A percentile compares a stretch with the other conserved stretches of the same genome.
Evolutionary conservation across 129 eudicot genomes (phyloP).

Genomic region (Artemisia argyi): DNA sequence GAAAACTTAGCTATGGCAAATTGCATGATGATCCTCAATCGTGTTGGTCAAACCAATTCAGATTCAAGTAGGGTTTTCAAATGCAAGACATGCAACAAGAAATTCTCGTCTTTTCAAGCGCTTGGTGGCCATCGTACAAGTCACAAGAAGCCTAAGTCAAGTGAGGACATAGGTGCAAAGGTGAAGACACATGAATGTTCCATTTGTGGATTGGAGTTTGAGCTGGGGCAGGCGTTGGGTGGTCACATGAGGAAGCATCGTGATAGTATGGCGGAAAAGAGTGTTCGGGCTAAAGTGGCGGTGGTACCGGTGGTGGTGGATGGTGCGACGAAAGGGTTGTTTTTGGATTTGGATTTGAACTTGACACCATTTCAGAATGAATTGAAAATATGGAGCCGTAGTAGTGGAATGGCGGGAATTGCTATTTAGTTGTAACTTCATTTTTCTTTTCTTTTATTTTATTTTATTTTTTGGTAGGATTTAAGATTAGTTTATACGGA

Average conservation of each 20-base stretch:
- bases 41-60: background rate
- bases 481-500: background rate
- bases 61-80: constrained; percentile 27
- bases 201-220: constrained; percentile 55
- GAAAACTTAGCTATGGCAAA: constrained; percentile 58
- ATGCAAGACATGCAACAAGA: constrained; percentile 51
- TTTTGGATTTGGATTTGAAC: constrained; percentile 42
- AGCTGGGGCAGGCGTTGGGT: constrained; percentile 61
- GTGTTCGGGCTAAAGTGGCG: background rate
- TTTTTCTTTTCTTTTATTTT: background rate
- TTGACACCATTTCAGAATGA: constrained; percentile 46
- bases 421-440: constrained; percentile 13
- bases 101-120: constrained; percentile 55
- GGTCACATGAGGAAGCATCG: constrained; percentile 77
- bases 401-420: constrained; percentile 26
- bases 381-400: constrained; percentile 27
- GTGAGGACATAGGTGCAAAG: constrained; percentile 18
- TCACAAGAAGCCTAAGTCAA: constrained; percentile 42
- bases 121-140: constrained; percentile 76
- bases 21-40: constrained; percentile 45
- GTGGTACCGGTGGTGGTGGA: constrained; percentile 24
- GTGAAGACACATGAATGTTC: constrained; percentile 54
- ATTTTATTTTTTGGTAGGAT: constrained; percentile 12
- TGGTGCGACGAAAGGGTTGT: constrained; percentile 25
- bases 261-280: constrained; percentile 19